Conservation (phyloP, 2,329 filamentous ascomycete species). For the Geosmithia morbida region DNA sequence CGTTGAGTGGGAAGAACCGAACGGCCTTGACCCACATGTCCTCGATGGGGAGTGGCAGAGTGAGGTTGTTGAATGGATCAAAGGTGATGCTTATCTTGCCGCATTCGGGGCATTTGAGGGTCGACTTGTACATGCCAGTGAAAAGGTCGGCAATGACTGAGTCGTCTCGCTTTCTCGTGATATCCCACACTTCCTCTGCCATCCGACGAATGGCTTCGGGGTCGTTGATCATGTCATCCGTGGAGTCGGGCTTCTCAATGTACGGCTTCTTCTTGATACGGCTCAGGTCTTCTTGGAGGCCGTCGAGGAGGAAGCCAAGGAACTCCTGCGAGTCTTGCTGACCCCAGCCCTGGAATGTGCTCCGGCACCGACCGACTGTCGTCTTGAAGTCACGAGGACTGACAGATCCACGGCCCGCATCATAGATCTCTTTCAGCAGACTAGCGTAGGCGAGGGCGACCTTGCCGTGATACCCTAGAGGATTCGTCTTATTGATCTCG, state of each 20-base stretch:
- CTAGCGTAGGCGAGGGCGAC: constrained; percentile 75
- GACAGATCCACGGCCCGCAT: constrained; percentile 52
- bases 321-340: constrained; percentile 98
- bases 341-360: constrained; percentile 82
- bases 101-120: constrained; percentile 79
- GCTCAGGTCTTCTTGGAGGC: constrained; percentile 88
- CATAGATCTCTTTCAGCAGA: constrained; percentile 67
- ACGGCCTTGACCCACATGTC: constrained; percentile 65
- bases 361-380: constrained; percentile 65
- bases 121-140: constrained; percentile 97
- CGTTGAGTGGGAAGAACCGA: constrained; percentile 63
- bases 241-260: constrained; percentile 93
- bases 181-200: constrained; percentile 79
- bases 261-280: constrained; percentile 92
- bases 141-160: constrained; percentile 93
- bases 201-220: constrained; percentile 68
- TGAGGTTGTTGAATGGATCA: constrained; percentile 91
- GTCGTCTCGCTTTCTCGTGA: constrained; percentile 84
- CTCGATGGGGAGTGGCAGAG: constrained; percentile 77
- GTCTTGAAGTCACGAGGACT: constrained; percentile 72
- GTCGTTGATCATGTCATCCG: constrained; percentile 86
- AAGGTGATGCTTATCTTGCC: constrained; percentile 97
- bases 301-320: constrained; percentile 85
- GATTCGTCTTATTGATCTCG: constrained; percentile 77
- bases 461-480: constrained; percentile 69